Evolutionary conservation across 1,284 basidiomycete genomes (phyloP).

Genomic region (Heterobasidion parviporum): DNA sequence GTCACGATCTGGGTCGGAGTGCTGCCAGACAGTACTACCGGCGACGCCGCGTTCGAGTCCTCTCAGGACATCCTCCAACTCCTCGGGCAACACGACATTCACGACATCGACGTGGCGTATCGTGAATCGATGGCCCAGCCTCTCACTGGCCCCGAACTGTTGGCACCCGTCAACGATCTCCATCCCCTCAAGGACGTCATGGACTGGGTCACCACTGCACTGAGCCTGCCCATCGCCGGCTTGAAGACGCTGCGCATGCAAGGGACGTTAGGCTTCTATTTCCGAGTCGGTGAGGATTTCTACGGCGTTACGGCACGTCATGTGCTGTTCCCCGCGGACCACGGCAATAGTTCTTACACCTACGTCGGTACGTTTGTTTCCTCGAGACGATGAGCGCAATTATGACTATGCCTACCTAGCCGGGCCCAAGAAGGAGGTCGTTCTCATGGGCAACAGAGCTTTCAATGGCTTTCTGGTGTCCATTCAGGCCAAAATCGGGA

Average conservation of each 20-base stretch:
- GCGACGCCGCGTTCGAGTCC: conserved; percentile 19
- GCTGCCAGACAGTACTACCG: conserved; percentile 23
- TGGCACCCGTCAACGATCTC: conserved; percentile 18
- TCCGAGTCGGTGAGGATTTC: conserved; percentile 21
- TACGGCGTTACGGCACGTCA: conserved; percentile 28
- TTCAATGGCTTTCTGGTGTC: conserved; percentile 23
- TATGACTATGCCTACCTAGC: conserved; percentile 18
- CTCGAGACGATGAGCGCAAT: conserved; percentile 16
- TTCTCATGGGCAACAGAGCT: conserved; percentile 25
- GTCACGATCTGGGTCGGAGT: conserved; percentile 34
- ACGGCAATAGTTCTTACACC: conserved; percentile 19
- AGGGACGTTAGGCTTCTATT: conserved; percentile 30
- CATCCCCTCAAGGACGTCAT: conserved; percentile 26
- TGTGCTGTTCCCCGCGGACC: conserved; percentile 18
- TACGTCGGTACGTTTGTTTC: conserved; percentile 20
- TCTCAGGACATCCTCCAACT: conserved; percentile 16
- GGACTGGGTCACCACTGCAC: conserved; percentile 23
- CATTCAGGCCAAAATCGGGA: conserved; percentile 25
- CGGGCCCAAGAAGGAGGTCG: conserved; percentile 26
- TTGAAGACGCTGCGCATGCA: conserved; percentile 14
- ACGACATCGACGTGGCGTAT: conserved; percentile 25
- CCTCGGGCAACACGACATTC: conserved; percentile 15
- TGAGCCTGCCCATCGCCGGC: conserved; percentile 25
- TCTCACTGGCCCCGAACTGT: conserved; percentile 22
- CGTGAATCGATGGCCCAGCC: conserved; percentile 21